Conservation (phyloP, 192 early-diverging fungal genomes). For the Allomyces macrogynus region DNA sequence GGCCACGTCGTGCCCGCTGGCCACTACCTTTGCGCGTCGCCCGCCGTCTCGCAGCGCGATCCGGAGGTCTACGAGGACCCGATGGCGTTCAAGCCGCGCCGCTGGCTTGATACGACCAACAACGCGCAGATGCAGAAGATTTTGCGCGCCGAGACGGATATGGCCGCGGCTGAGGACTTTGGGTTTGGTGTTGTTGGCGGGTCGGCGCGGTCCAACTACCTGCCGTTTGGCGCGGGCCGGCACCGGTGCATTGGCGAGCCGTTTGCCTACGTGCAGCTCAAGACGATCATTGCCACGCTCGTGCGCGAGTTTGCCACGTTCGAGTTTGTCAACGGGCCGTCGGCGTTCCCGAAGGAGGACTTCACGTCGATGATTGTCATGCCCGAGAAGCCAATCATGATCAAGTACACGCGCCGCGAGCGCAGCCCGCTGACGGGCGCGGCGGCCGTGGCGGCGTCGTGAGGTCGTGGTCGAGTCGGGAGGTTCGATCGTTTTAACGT, state of each 20-base stretch:
- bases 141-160: conserved; percentile 15
- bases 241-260: conserved; percentile 97
- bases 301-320: conserved; percentile 53
- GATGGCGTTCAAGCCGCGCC: conserved; percentile 51
- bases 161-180: conserved; percentile 39
- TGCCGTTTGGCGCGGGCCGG: conserved; percentile 95
- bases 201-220: conserved; percentile 54
- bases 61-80: conserved; percentile 60
- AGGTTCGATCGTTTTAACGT: no score
- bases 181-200: conserved; percentile 48
- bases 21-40: conserved; percentile 67
- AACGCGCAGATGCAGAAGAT: conserved; percentile 28
- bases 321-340: conserved; percentile 30
- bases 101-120: conserved; percentile 35
- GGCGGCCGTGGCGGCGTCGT: no score
- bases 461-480: no score
- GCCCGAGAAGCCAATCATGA: conserved; percentile 41
- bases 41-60: conserved; percentile 62
- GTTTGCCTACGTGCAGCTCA: conserved; percentile 91
- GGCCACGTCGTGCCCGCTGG: conserved; percentile 73
- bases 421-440: background rate
- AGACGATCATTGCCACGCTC: conserved; percentile 69
- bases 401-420: conserved; percentile 24
- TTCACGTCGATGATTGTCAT: conserved; percentile 84
- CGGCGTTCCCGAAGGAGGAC: conserved; percentile 60